These are phyloP conservation scores for Carex arenaria DNA, from an alignment of 202 grass and related monocot species.

Conservation along the genomic window DNA sequence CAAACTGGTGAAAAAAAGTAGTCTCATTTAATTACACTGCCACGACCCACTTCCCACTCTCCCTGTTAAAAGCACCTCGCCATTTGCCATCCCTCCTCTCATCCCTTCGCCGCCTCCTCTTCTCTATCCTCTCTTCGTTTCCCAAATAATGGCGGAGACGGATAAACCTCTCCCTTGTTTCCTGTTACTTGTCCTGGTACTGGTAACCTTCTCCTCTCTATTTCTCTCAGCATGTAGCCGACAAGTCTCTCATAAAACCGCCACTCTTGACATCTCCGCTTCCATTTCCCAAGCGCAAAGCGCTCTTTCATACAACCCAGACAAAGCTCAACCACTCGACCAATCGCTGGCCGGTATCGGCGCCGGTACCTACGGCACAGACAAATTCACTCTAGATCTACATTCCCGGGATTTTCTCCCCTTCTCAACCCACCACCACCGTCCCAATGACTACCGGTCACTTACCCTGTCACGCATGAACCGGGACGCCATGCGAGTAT, in stretches of 20 bases:
- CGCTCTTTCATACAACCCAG: conserved; percentile 44
- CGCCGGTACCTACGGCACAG: neutral
- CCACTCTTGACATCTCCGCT: conserved; percentile 53
- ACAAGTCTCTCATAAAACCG: conserved; percentile 8
- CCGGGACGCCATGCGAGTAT: conserved; percentile 52
- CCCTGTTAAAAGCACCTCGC: conserved; percentile 18
- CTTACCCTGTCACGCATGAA: conserved; percentile 51
- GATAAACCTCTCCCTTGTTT: neutral
- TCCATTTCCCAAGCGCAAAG: conserved; percentile 46
- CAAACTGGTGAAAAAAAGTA: neutral
- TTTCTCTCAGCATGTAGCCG: neutral
- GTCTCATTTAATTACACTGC: conserved; percentile 2
- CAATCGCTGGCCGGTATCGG: conserved; percentile 29
- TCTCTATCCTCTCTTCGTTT: neutral
- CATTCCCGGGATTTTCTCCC: conserved; percentile 79
- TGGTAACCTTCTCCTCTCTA: neutral
- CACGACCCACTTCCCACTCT: neutral
- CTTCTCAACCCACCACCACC: conserved; percentile 8
- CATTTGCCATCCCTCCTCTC: conserved; percentile 1
- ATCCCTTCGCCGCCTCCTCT: neutral
- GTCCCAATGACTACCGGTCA: conserved; percentile 42
- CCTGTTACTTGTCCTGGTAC: neutral
- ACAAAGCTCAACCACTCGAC: conserved; percentile 10
- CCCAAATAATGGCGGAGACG: conserved; percentile 17
- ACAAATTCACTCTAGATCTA: conserved; percentile 29